Base-by-base conservation (phyloP, 768 basidiomycete species). In the Chalciporus chontae region DNA sequence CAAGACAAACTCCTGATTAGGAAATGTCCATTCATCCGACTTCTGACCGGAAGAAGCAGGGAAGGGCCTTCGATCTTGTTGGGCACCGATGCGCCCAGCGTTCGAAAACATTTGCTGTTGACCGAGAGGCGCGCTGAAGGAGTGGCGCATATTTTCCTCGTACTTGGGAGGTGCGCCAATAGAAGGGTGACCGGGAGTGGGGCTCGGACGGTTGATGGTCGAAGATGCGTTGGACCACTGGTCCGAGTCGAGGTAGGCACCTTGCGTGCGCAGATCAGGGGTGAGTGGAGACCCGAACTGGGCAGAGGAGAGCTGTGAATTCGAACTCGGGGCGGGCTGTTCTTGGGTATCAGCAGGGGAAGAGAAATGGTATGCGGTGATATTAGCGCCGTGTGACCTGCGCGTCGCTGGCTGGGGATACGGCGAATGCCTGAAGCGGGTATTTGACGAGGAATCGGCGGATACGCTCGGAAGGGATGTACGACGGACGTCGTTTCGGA, bases 21-120 rank as follows among this genome's bases (percentile, higher is more conserved):
- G 78, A 69, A 85, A 87, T 45, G 73, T 72, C 87, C 87, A 89
- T 55, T 87, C 84, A 64, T 77, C 76, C 76, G 81, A 79, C 78
- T 82, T 81, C 63, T 69, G 77, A 31, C 57, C 69, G 66, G 63
- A 71, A 59, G 73, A 55, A 39, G 71, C 54, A 11, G 55, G 68
- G 54, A 58, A 74, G n/a, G 65, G 73, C 68, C 83, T 77, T 63
- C 81, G 78, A 73, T 83, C 81, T 61, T 78, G 77, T 66, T 85
- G 85, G 56, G 78, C 82, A 63, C 84, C 78, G 60, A 87, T 85
- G 66, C 86, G 86, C 65, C 80, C 77, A 63, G 84, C 75, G 66
- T 77, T 80, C 65, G 76, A 73, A 67, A 77, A 87, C 76, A 87
- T 79, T 49, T 78, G 79, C 68, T 77, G 74, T 66, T 77, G 77